These are phyloP conservation scores for Solanum bulbocastanum DNA, from an alignment of 257 asterid genomes.

Conservation along the genomic window DNA sequence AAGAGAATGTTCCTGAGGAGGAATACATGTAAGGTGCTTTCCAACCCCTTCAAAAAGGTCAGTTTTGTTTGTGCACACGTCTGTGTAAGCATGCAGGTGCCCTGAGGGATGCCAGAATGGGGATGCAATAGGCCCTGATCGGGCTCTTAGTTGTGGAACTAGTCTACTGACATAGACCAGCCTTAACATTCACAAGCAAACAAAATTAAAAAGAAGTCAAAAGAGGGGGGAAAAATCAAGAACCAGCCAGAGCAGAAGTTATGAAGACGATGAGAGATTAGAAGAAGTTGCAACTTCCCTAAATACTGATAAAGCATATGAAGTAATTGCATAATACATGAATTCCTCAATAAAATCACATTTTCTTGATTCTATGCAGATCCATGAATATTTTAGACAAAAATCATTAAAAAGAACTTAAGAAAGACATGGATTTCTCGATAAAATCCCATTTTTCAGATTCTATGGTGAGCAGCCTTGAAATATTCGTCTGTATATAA, in stretches of 20 bases:
- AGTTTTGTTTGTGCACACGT: neutral
- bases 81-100: neutral
- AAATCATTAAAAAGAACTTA: neutral
- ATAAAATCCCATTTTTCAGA: neutral
- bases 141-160: neutral
- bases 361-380: neutral
- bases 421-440: neutral
- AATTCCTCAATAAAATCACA: neutral
- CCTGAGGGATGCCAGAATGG: neutral
- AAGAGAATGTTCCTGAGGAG: neutral
- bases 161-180: neutral
- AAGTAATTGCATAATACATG: neutral
- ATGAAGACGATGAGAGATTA: neutral
- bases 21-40: neutral
- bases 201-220: neutral
- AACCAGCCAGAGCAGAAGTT: neutral
- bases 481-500: neutral
- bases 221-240: neutral
- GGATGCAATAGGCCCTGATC: neutral
- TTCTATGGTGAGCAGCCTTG: neutral
- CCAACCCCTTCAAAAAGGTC: neutral
- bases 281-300: neutral
- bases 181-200: neutral
- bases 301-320: neutral
- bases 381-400: neutral